A percentile compares a stretch with the other conserved stretches of the same genome.
phyloP scores from a whole-genome alignment of 2,329 filamentous ascomycete species.

The Ophiocordyceps australis region DNA sequence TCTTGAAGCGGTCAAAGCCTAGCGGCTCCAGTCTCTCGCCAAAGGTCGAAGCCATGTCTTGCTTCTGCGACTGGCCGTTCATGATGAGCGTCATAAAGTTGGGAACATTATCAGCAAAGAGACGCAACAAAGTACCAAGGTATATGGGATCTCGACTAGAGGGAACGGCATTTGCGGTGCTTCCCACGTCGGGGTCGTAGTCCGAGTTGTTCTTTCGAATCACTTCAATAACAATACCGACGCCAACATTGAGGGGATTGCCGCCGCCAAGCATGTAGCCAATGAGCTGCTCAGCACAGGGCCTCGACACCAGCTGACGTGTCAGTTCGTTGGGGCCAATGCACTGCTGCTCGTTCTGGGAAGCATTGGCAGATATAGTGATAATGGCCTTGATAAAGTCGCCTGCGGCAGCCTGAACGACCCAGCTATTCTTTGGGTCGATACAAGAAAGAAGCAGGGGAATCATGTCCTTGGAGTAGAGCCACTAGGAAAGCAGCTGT shows the following conservation, averaged over 20 bases:
- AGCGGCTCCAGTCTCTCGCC: slow-evolving; percentile 82
- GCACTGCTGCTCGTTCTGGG: slow-evolving; percentile 95
- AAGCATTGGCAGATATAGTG: slow-evolving; percentile 94
- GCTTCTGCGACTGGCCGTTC: slow-evolving; percentile 54
- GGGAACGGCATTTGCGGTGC: slow-evolving; percentile 60
- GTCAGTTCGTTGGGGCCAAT: slow-evolving; percentile 96
- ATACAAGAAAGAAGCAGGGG: slow-evolving; percentile 76
- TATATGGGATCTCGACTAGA: slow-evolving; percentile 89
- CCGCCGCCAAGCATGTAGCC: slow-evolving; percentile 83
- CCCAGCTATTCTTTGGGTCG: slow-evolving; percentile 66
- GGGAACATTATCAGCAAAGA: slow-evolving; percentile 81
- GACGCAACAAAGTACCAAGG: slow-evolving; percentile 69
- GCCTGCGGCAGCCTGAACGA: slow-evolving; percentile 88
- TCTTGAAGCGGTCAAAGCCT: slow-evolving; percentile 96
- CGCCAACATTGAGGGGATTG: slow-evolving; percentile 86
- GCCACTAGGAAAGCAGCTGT: slow-evolving; percentile 42
- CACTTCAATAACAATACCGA: slow-evolving; percentile 94
- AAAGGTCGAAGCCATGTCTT: slow-evolving; percentile 71
- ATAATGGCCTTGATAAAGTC: slow-evolving; percentile 98
- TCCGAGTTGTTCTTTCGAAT: slow-evolving; percentile 99
- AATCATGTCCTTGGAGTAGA: slow-evolving; percentile 77
- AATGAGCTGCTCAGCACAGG: slow-evolving; percentile 73
- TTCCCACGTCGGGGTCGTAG: slow-evolving; percentile 83
- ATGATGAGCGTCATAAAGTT: slow-evolving; percentile 87
- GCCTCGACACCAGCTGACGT: slow-evolving; percentile 75